Base-by-base conservation (phyloP, 495 filamentous ascomycete genomes). In the Choiromyces venosus region DNA sequence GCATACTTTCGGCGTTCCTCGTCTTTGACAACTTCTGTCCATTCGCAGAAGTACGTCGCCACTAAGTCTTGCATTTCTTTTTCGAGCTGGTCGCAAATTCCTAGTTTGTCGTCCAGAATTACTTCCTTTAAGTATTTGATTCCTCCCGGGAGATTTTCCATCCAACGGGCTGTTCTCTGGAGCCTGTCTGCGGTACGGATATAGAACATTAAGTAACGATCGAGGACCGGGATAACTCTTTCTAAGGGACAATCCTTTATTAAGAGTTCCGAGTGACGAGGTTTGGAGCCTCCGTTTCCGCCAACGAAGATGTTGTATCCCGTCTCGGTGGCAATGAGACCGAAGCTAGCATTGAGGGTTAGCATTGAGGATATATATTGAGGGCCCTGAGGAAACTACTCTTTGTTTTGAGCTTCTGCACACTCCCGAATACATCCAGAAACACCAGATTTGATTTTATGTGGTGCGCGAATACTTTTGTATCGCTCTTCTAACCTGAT, bases 101-200 rank as follows among this genome's bases (percentile, higher is more conserved):
- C 94, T 1, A 98, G 88, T 72, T 91, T 92, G 84, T 98, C 94
- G 37, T 96, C 88, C 21, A 98, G 85, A 38, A 98, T 87, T 0
- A 98, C 94, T 74, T 92, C 88, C 46, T 88, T 86, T 3, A 98
- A 88, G 80, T 97, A 97, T 37, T 86, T 86, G 82, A 98, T 91
- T 10, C 94, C 94, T 39, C 93, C 93, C 0, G 94, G 94, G 0
- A 97, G 85, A 71, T 87, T 87, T 78, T 98, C 94, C 56, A 98
- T 85, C 94, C 94, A 98, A 39, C 94, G 87, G 4, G 94, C 94
- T 37, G 94, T 98, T 64, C 94, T 89, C 82, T 97, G 94, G 1
- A 98, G 89, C 80, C 93, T 96, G 85, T 98, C 94, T 61, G 94
- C 94, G 0, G 94, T 97, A 74, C 93, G 92, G 81, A 98, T 97